Percentiles rank a stretch among this genome's conserved stretches.
phyloP scores from a whole-genome alignment of 352 stramenopile species.

The Hyaloperonospora arabidopsidis region DNA sequence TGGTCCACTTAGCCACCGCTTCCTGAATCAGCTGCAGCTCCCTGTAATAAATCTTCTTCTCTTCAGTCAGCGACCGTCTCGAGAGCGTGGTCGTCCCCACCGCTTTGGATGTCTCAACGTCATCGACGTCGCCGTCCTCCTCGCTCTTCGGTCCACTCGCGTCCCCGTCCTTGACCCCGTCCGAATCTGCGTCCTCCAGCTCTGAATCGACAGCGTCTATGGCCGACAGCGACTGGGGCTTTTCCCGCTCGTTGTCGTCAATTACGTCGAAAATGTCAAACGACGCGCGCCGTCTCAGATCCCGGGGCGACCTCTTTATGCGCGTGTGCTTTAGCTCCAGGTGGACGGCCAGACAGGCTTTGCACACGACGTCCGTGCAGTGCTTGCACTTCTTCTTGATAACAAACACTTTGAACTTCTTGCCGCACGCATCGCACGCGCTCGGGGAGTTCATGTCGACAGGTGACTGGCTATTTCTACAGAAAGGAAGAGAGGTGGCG shows the following conservation, averaged over 20 bases:
- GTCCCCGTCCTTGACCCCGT: slow-evolving; percentile 37
- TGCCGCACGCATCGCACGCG: slow-evolving; percentile 52
- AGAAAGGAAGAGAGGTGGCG: no score
- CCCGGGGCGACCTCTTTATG: slow-evolving; percentile 5
- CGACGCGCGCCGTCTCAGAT: slow-evolving; percentile 17
- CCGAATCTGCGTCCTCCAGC: slow-evolving; percentile 25
- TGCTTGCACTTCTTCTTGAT: slow-evolving; percentile 65
- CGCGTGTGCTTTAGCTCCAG: slow-evolving; percentile 41
- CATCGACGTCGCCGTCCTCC: slow-evolving; percentile 35
- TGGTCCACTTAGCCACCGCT: slow-evolving; percentile 41
- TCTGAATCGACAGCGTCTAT: slow-evolving; percentile 14
- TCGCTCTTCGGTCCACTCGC: slow-evolving; percentile 33
- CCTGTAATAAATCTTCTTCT: slow-evolving; percentile 38
- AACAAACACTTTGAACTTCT: slow-evolving; percentile 73
- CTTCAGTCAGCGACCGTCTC: slow-evolving; percentile 42
- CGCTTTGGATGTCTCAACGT: slow-evolving; percentile 34
- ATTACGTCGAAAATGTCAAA: slow-evolving; percentile 20
- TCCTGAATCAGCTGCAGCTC: slow-evolving; percentile 54
- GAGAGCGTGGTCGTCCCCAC: slow-evolving; percentile 29
- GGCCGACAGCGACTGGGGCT: slow-evolving; percentile 53
- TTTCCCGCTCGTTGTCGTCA: slow-evolving; percentile 20
- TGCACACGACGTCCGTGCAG: slow-evolving; percentile 56
- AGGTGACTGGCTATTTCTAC: not conserved
- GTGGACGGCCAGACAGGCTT: slow-evolving; percentile 43
- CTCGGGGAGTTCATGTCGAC: slow-evolving; percentile 34